Percentiles rank a stretch among this genome's conserved stretches.
phyloP scores from a whole-genome alignment of 176 grass and related monocot genomes.

The Triticum timopheevii region DNA sequence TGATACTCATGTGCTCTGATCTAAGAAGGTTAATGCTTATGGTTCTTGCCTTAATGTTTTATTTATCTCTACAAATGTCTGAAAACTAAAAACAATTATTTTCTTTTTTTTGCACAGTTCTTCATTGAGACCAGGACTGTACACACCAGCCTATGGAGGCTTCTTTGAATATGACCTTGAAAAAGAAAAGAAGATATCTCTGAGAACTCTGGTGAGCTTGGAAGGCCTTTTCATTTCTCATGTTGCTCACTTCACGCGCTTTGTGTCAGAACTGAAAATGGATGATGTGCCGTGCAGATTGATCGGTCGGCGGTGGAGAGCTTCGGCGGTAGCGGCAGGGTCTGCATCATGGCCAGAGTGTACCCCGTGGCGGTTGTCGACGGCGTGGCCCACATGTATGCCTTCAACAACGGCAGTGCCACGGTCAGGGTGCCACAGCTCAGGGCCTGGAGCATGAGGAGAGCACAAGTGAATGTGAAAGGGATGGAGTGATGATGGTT shows the following conservation, averaged over 20 bases:
- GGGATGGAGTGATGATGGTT: slow-evolving; percentile 15
- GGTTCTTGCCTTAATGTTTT: not conserved
- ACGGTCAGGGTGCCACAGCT: slow-evolving; percentile 42
- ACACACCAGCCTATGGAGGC: slow-evolving; percentile 69
- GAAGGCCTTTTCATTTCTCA: not conserved
- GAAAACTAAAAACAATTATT: not conserved
- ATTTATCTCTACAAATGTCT: not conserved
- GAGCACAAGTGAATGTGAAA: slow-evolving; percentile 57
- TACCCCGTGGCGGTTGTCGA: slow-evolving; percentile 45
- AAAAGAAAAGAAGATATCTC: slow-evolving; percentile 58
- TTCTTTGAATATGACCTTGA: slow-evolving; percentile 69
- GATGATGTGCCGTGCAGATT: slow-evolving; percentile 44
- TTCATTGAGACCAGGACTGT: slow-evolving; percentile 56
- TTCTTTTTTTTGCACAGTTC: slow-evolving; percentile 40
- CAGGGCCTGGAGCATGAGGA: slow-evolving; percentile 74
- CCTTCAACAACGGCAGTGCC: slow-evolving; percentile 65
- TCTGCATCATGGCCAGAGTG: slow-evolving; percentile 75
- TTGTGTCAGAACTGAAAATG: slow-evolving; percentile 4
- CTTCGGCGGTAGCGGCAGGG: slow-evolving; percentile 65
- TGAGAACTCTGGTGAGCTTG: slow-evolving; percentile 75
- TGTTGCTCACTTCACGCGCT: not conserved
- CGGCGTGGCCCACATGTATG: slow-evolving; percentile 38
- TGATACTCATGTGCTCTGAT: slow-evolving; percentile 74
- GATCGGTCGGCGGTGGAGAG: slow-evolving; percentile 82
- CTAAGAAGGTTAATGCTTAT: slow-evolving; percentile 46